Conservation (phyloP, 768 basidiomycete species). For the Cyclocybe aegerita region DNA sequence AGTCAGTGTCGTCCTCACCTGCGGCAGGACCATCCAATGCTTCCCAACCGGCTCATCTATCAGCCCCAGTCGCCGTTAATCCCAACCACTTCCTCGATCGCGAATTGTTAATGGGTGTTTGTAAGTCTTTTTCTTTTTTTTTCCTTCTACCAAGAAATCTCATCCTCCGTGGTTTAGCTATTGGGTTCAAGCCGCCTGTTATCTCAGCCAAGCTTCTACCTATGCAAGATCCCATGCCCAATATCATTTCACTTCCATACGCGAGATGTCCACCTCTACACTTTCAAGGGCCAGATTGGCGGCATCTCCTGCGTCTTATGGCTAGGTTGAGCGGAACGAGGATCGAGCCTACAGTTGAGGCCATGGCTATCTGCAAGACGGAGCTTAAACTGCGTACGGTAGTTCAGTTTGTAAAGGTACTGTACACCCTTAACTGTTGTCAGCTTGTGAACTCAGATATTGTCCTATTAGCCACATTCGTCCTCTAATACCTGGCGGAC, state of each 20-base stretch:
- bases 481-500: constrained; percentile 66
- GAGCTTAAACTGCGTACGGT: constrained; percentile 69
- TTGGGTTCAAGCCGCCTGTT: constrained; percentile 63
- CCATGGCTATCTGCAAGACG: constrained; percentile 54
- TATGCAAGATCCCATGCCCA: constrained; percentile 60
- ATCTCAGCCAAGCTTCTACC: constrained; percentile 47
- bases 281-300: constrained; percentile 74
- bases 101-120: constrained; percentile 58
- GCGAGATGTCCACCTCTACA: constrained; percentile 68
- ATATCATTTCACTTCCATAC: constrained; percentile 72
- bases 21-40: not conserved
- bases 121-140: constrained; percentile 42
- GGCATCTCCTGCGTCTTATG: constrained; percentile 71
- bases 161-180: constrained; percentile 40
- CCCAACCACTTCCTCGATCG: constrained; percentile 55
- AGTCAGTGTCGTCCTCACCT: not conserved
- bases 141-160: constrained; percentile 5
- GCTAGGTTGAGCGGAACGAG: constrained; percentile 69
- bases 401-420: constrained; percentile 78
- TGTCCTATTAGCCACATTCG: constrained; percentile 50
- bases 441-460: not conserved
- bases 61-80: constrained; percentile 25
- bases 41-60: not conserved
- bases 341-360: constrained; percentile 70
- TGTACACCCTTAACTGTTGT: not conserved